Base-by-base conservation (phyloP, 2,329 filamentous ascomycete genomes). In the Neonectria neomacrospora region DNA sequence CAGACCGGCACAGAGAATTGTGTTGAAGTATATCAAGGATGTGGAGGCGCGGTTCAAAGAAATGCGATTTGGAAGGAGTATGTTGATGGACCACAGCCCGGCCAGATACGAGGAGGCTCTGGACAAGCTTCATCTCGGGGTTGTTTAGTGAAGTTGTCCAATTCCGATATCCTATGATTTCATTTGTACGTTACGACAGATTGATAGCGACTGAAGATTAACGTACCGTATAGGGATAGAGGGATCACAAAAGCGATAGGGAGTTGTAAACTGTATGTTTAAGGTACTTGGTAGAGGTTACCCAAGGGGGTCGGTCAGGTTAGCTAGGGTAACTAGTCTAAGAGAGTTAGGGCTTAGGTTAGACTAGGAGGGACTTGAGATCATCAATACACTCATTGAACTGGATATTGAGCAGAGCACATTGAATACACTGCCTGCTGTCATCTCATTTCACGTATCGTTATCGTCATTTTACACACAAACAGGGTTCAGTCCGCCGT, bases 71-170 rank as follows among this genome's bases (percentile, higher is more conserved):
- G 90, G 88, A 5, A 86, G 88, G 23, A 88, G 89, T 50, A 92
- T 93, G 90, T 80, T 94, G 77, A 83, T 87, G 63, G 91, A 94
- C 74, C 91, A 94, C 74, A 92, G 87, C 67, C 91, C 91, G 3
- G 90, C 87, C 26, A 83, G 88, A 67, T 94, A 94, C 73, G 91
- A 94, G 76, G 85, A 87, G 63, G 88, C 87, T 61, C 77, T 94
- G 69, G 85, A 87, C 60, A 86, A 87, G 64, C 79, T 94, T 74
- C 77, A 79, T 18, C 67, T 81, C 10, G 85, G 85, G 0, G 81
- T 87, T 20, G 77, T 80, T 54, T 76, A 77, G 48, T 61, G 48
- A 64, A 16, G 34, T 55, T 28, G 44, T 55, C 39, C 41, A 20
- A 37, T n/a, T 37, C 37, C 26, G 8, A 47, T 48, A 7, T 14